A percentile compares a stretch with the other conserved stretches of the same genome.
phyloP scores from a whole-genome alignment of 352 stramenopile species.

The Globisporangium apiculatum region DNA sequence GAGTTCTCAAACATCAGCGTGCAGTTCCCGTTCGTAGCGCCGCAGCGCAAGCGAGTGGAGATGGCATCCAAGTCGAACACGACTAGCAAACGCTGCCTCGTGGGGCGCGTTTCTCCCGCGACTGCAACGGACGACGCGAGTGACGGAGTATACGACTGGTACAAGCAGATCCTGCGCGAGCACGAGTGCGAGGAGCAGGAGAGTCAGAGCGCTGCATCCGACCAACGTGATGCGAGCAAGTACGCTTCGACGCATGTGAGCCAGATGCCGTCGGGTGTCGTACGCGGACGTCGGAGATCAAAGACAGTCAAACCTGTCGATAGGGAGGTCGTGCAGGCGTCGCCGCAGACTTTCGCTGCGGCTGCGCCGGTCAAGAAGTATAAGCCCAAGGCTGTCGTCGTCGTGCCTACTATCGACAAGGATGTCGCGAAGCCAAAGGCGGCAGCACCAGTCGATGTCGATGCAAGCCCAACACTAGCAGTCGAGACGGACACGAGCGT shows the following conservation, averaged over 20 bases:
- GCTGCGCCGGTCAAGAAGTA: neutral
- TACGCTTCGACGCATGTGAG: neutral
- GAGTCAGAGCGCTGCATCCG: neutral
- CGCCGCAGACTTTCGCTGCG: neutral
- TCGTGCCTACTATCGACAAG: conserved; percentile 18
- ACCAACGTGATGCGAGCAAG: neutral
- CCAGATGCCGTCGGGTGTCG: neutral
- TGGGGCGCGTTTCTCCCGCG: neutral
- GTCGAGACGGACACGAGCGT: neutral
- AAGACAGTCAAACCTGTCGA: neutral
- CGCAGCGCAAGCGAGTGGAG: conserved; percentile 22
- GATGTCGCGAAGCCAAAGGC: neutral
- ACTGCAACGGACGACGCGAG: neutral
- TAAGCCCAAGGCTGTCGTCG: conserved; percentile 10
- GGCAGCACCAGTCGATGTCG: neutral
- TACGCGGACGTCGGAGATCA: neutral
- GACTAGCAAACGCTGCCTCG: neutral
- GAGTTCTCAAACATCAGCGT: conserved; percentile 35
- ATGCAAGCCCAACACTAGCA: no score
- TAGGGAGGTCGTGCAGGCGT: neutral
- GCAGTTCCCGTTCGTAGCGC: conserved; percentile 46
- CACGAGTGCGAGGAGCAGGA: conserved; percentile 11
- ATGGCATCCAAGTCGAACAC: conserved; percentile 3
- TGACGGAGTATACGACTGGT: conserved; percentile 1
- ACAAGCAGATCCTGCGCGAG: conserved; percentile 10